Conservation (phyloP, 2,329 filamentous ascomycete genomes). For the Penicillium sp. region DNA sequence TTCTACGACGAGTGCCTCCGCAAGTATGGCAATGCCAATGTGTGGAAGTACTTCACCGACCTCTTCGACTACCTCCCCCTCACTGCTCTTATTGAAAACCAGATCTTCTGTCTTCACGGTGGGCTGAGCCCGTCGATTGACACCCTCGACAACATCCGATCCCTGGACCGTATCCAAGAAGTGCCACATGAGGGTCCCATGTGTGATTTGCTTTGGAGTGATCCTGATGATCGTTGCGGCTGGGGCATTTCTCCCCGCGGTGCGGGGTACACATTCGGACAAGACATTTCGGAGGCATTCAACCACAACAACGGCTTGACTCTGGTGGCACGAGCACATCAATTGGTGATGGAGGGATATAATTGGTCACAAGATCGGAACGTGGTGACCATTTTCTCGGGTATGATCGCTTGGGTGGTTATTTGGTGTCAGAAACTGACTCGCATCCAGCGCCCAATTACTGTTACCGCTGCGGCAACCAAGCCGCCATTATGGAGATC, state of each 20-base stretch:
- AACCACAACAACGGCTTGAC: conserved; percentile 99
- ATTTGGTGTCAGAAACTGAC: conserved; percentile 1
- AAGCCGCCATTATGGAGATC: conserved; percentile 99
- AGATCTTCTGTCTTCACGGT: conserved; percentile 98
- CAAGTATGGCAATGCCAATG: conserved; percentile 98
- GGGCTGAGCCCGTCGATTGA: conserved; percentile 94
- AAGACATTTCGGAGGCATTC: conserved; percentile 97
- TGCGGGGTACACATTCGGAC: conserved; percentile 90
- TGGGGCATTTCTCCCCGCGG: conserved; percentile 95
- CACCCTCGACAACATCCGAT: conserved; percentile 90
- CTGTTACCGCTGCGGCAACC: conserved; percentile 98
- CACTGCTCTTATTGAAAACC: conserved; percentile 95
- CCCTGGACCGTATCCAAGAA: conserved; percentile 93
- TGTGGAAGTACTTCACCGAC: conserved; percentile 99
- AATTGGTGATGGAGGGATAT: conserved; percentile 98
- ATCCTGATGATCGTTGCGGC: conserved; percentile 92
- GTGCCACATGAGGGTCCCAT: conserved; percentile 97
- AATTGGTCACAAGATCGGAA: conserved; percentile 99
- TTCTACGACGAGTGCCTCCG: conserved; percentile 99
- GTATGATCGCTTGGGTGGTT: conserved; percentile 45
- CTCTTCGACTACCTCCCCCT: conserved; percentile 97
- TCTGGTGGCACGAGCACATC: conserved; percentile 90
- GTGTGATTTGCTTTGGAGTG: conserved; percentile 96
- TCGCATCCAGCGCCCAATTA: conserved; percentile 66
- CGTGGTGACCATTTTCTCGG: conserved; percentile 97